Conservation (phyloP, 306 rosid genomes). For the Citrullus colocynthis region DNA sequence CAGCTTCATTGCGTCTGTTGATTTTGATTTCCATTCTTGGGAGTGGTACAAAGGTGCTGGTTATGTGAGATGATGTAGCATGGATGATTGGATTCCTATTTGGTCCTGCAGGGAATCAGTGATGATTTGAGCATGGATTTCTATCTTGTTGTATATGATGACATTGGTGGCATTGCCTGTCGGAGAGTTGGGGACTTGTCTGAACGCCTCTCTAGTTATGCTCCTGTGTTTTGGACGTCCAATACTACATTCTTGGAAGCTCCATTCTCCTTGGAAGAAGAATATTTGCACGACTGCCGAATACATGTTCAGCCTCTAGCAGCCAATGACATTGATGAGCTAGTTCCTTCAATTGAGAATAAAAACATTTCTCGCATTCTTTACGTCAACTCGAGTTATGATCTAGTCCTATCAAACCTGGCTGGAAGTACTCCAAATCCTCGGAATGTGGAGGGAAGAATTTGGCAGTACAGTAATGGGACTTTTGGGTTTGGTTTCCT, state of each 20-base stretch:
- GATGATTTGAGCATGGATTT: constrained; percentile 63
- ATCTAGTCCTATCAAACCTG: constrained; percentile 49
- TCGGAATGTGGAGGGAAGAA: constrained; percentile 61
- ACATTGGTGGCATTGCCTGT: constrained; percentile 76
- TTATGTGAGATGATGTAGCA: background rate
- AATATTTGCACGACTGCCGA: constrained; percentile 43
- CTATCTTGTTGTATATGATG: constrained; percentile 77
- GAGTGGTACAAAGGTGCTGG: background rate
- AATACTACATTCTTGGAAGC: constrained; percentile 41
- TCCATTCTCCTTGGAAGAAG: constrained; percentile 66
- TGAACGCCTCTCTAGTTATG: constrained; percentile 21
- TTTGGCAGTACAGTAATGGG: constrained; percentile 76
- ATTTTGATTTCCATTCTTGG: background rate
- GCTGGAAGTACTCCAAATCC: constrained; percentile 32
- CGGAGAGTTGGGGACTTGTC: constrained; percentile 57
- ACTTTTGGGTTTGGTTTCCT: constrained; percentile 85
- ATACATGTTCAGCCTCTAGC: constrained; percentile 52
- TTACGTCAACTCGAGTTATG: constrained; percentile 54
- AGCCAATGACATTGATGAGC: constrained; percentile 24
- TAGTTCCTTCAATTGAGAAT: constrained; percentile 19
- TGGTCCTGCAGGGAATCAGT: constrained; percentile 66
- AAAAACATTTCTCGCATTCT: constrained; percentile 48
- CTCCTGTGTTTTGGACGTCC: constrained; percentile 64
- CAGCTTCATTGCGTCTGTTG: background rate
- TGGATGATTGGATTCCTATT: background rate